Evolutionary conservation across 768 basidiomycete genomes (phyloP), one percentile per base, ranked within the genome.

Genomic region (Saitozyma podzolica): DNA sequence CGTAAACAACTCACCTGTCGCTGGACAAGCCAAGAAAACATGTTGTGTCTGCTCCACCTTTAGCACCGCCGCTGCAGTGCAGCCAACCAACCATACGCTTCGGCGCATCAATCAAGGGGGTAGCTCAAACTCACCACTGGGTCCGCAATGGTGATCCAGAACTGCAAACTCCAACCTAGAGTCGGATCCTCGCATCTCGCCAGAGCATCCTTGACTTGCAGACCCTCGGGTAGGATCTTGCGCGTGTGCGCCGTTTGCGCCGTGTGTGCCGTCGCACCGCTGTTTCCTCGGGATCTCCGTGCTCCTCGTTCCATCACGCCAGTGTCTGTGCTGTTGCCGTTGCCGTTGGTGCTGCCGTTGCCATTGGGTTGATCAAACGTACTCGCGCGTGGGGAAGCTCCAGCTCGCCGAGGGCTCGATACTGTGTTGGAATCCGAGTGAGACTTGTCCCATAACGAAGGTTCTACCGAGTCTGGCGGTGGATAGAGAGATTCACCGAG

Each of bases 71-170:
- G 9, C n/a, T 10, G 50, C 1, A 19, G 39, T 37, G 37, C 48
- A 29, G 19, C 45, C 5, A 45, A 39, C 19, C 14, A 56, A 37
- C 20, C 29, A 29, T 29, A 29, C 29, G 29, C 2, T 2, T 2
- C 29, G 29, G 29, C 29, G 2, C 41, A 42, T n/a, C 40, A 20
- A 41, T 40, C n/a, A 60, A 43, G 50, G 17, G 59, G 17, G 50
- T 58, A 29, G 49, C 84, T 67, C 76, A 90, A 47, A 83, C 84
- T 68, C 76, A 90, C 92, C 84, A 90, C 86, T 37, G 93, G 93
- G 83, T 96, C 92, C 53, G 89, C 85, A 56, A 95, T 83, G 7
- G 93, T 94, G 8, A 95, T 91, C 93, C 93, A 96, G 76, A 96
- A 95, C 42, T 72, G 72, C 47, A 73, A 20, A 60, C 64, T 68